phyloP scores from a whole-genome alignment of 2,329 filamentous ascomycete genomes.

The Pseudogymnoascus sp. region DNA sequence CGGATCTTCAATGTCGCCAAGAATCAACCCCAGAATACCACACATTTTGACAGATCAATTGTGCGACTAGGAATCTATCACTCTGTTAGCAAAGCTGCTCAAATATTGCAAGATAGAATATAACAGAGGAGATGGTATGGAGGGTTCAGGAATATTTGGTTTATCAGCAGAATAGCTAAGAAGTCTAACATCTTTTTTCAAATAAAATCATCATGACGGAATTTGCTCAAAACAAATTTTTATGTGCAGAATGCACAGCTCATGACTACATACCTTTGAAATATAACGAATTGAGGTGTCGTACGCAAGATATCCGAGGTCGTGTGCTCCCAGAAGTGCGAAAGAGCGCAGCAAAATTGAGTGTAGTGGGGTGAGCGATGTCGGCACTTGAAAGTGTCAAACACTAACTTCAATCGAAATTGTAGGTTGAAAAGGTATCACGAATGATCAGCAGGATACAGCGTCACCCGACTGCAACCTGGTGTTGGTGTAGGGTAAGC shows the following conservation, averaged over 20 bases:
- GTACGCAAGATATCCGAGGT: neutral
- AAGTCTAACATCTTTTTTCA: constrained; percentile 36
- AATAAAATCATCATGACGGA: constrained; percentile 22
- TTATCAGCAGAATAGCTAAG: constrained; percentile 27
- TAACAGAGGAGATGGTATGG: constrained; percentile 10
- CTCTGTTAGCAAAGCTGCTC: constrained; percentile 8
- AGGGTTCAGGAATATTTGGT: constrained; percentile 21
- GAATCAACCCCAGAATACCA: constrained; percentile 52
- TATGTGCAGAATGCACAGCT: neutral
- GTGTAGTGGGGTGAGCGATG: constrained; percentile 4
- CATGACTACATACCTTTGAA: neutral
- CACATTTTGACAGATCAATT: constrained; percentile 40
- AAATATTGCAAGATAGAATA: neutral
- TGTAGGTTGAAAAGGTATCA: constrained; percentile 3
- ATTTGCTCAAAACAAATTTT: neutral
- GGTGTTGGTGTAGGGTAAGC: constrained; percentile 3
- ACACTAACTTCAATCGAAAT: constrained; percentile 5
- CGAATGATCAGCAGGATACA: neutral
- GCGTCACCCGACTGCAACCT: constrained; percentile 5
- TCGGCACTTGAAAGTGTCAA: neutral
- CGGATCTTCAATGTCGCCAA: constrained; percentile 44
- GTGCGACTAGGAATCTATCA: constrained; percentile 3
- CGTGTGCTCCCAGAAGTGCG: neutral
- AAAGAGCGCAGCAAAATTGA: neutral
- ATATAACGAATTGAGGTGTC: neutral